phyloP scores from a whole-genome alignment of 2,329 filamentous ascomycete species.

The Penicillium sclerotiorum region DNA sequence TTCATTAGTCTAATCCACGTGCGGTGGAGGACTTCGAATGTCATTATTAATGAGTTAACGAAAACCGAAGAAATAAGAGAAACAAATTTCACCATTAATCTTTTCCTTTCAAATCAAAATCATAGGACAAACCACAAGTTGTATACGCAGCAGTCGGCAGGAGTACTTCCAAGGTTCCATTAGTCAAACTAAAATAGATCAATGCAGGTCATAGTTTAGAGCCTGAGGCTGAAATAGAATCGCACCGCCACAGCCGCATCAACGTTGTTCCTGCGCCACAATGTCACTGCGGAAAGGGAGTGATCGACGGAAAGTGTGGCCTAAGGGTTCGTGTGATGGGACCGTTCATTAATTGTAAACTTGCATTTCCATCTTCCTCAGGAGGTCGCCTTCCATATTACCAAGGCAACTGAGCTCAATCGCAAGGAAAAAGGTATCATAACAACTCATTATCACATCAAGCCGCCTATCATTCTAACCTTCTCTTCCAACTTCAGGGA shows the following conservation, averaged over 20 bases:
- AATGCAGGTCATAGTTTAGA: background rate
- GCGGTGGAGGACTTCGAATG: background rate
- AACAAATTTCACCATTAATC: background rate
- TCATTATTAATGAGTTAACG: conserved; percentile 4
- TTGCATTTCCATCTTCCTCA: background rate
- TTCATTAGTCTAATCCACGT: conserved; percentile 2
- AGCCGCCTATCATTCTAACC: conserved; percentile 4
- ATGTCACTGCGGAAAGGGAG: conserved; percentile 27
- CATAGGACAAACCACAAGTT: too few relatives aligned
- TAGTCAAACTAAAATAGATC: conserved; percentile 1
- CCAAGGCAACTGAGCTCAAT: too few relatives aligned
- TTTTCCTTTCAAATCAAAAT: background rate
- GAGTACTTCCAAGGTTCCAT: too few relatives aligned
- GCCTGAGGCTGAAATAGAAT: background rate
- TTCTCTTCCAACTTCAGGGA: conserved; percentile 5
- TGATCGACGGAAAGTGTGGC: conserved; percentile 37
- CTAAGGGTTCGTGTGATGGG: conserved; percentile 21
- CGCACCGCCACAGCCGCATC: conserved; percentile 35
- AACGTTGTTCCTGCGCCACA: conserved; percentile 33
- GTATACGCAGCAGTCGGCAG: too few relatives aligned
- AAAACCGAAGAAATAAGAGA: background rate
- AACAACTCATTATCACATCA: too few relatives aligned
- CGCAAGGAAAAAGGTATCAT: too few relatives aligned
- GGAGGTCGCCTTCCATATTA: background rate
- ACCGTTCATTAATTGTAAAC: conserved; percentile 2